Percentiles rank a stretch among this genome's conserved stretches.
These are phyloP conservation scores for Huntiella bhutanensis DNA, from an alignment of 2,329 filamentous ascomycete genomes.

Conservation along the genomic window DNA sequence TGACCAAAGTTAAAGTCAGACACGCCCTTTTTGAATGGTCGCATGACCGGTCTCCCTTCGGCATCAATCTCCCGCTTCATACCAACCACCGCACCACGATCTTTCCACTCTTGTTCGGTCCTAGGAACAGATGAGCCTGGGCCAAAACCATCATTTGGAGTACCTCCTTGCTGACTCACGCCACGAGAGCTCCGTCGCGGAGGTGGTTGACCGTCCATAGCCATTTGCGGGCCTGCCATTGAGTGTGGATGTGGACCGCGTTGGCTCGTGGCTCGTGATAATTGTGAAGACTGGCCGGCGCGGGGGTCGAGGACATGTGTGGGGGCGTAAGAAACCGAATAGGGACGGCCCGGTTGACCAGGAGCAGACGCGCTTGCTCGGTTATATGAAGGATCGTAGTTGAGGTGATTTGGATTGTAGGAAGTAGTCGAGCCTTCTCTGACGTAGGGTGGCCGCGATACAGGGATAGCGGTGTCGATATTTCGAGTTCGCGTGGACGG, in stretches of 20 bases:
- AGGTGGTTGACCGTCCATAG: slow-evolving; percentile 6
- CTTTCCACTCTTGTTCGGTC: slow-evolving; percentile 87
- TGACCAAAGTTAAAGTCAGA: slow-evolving; percentile 90
- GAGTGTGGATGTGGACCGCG: slow-evolving; percentile 5
- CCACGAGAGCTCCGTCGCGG: slow-evolving; percentile 48
- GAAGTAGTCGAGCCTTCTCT: slow-evolving; percentile 9
- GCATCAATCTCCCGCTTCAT: slow-evolving; percentile 69
- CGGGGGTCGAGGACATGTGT: slow-evolving; percentile 22
- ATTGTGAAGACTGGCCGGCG: slow-evolving; percentile 2
- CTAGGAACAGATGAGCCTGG: slow-evolving; percentile 25
- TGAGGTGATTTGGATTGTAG: slow-evolving; percentile 7
- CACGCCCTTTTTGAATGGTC: slow-evolving; percentile 88
- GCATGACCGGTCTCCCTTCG: slow-evolving; percentile 61
- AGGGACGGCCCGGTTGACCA: slow-evolving; percentile 7
- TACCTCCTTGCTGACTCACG: slow-evolving; percentile 32
- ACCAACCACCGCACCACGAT: slow-evolving; percentile 74
- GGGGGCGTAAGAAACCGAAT: slow-evolving; percentile 8
- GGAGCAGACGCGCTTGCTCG: slow-evolving; percentile 9
- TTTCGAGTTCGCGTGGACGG: slow-evolving; percentile 9
- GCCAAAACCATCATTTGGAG: slow-evolving; percentile 17
- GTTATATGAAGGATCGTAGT: slow-evolving; percentile 8
- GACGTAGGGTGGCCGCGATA: slow-evolving; percentile 8
- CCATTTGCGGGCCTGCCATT: neutral
- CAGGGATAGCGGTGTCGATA: slow-evolving; percentile 4
- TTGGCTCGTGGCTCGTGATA: slow-evolving; percentile 8